Evolutionary conservation across 495 filamentous ascomycete genomes (phyloP), one percentile per base, ranked within the genome.

Genomic region (Penicillium fimorum): DNA sequence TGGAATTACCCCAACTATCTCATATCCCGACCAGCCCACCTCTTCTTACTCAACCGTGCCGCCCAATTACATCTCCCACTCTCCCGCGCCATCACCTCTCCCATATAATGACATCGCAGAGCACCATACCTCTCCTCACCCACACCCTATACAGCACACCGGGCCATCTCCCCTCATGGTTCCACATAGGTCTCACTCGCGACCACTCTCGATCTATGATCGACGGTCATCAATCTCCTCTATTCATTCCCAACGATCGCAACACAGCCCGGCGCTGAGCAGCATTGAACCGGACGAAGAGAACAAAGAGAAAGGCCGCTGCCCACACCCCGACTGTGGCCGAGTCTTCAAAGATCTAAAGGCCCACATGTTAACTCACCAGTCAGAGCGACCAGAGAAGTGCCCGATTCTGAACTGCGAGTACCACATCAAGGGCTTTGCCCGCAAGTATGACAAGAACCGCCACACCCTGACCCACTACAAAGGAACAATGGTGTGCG

Each of bases 401-500:
- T 99, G 94, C 67, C 94, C 94, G 1, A 97, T 97, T 53, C 77
- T 86, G 54, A 94, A 83, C 10, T 99, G 94, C 79, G 91, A 96
- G 63, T 99, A 96, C 68, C 91, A 96, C 72, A 81, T 82, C 56
- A 97, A 97, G 71, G 94, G 94, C 1, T 99, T 99, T 65, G 93
- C 94, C 5, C 79, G 94, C 40, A 99, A 97, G 65, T 99, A 99
- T 65, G 94, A 99, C 72, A 97, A 97, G 76, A 97, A 97, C 70
- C 79, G 94, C n/a, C 94, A 99, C 67, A 96, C 93, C 0, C 69
- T 99, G 60, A 99, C 95, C 24, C 94, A 99, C 62, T 99, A 99
- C 80, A 97, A 97, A 71, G 95, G 95, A 5, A 97, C 92, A 6
- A 97, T 99, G 95, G 91, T 97, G 13, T 99, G 94, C 69, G 92